Percentiles rank a stretch among this genome's conserved stretches.
These are phyloP conservation scores for Pseudovirgaria hyperparasitica DNA, from an alignment of 2,329 filamentous ascomycete genomes.

Conservation along the genomic window DNA sequence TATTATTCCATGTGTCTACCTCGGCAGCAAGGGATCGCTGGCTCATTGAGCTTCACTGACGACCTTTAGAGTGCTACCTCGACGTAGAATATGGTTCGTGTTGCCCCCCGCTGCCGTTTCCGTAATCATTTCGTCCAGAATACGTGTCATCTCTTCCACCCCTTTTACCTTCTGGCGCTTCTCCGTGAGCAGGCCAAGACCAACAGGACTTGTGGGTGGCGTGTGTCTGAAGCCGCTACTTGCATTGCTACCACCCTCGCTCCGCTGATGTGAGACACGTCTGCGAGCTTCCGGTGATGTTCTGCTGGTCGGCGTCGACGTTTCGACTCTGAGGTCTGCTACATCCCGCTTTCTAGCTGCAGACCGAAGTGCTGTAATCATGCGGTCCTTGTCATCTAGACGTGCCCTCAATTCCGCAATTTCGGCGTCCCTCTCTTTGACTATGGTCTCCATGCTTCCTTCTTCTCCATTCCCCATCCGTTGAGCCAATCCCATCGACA, in stretches of 20 bases:
- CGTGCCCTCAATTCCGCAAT: slow-evolving; percentile 82
- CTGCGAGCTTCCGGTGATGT: no score
- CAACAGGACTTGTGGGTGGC: slow-evolving; percentile 12
- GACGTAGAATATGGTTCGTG: no score
- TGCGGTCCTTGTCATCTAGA: slow-evolving; percentile 88
- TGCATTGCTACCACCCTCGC: slow-evolving; percentile 13
- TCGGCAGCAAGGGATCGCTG: no score
- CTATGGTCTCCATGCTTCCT: slow-evolving; percentile 51
- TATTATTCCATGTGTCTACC: no score
- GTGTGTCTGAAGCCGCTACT: slow-evolving; percentile 12
- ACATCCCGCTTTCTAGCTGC: slow-evolving; percentile 77
- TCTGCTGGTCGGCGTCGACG: slow-evolving; percentile 20
- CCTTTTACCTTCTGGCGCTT: slow-evolving; percentile 47
- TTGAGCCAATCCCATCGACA: slow-evolving; percentile 62
- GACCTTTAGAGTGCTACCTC: no score
- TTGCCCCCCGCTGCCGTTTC: no score
- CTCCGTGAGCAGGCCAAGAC: slow-evolving; percentile 13
- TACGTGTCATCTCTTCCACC: slow-evolving; percentile 83
- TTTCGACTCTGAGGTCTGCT: slow-evolving; percentile 44
- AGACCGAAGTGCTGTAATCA: slow-evolving; percentile 75
- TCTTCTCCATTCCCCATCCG: slow-evolving; percentile 57
- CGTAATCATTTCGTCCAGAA: slow-evolving; percentile 94
- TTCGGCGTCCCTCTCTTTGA: slow-evolving; percentile 85
- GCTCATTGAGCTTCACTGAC: no score
- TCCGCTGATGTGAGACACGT: slow-evolving; percentile 20